Evolutionary conservation across 495 filamentous ascomycete species (phyloP), one percentile per base, ranked within the genome.

Genomic region (Polyplosphaeria fusca): DNA sequence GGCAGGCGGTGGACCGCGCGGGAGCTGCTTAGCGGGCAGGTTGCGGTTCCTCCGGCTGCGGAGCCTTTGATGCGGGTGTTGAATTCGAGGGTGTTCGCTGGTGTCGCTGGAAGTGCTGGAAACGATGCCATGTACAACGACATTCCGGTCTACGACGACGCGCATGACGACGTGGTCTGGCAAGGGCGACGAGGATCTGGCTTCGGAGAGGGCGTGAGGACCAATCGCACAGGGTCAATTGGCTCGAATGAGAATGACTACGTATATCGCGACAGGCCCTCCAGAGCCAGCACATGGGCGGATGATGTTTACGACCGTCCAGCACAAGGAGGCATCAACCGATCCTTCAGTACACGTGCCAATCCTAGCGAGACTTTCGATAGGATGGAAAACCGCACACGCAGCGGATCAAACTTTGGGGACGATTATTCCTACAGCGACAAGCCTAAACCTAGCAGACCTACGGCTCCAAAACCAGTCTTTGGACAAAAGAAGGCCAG

Each of bases 81-180:
- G 55, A 91, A 87, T 66, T 89, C 90, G 4, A 80, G 90, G 23
- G 79, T 86, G 45, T 98, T 98, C 71, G 78, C 80, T 26, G 89
- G 90, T 24, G 74, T 81, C 46, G 76, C 76, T 22, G 66, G 70
- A 14, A 66, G 71, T 1, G 63, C 65, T 1, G 70, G 74, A 26
- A 77, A 78, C 16, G 84, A 87, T 58, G 68, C 74, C 24, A 94
- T 93, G 84, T 98, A 96, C 76, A 97, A 97, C 70, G 92, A 96
- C 65, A 85, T 88, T 16, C 93, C 93, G 1, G 80, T 95, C 3
- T 98, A 97, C 64, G 91, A 94, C 58, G 86, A 92, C 44, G 76
- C 77, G 41, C 88, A 89, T 65, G 93, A 98, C 59, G 82, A 92
- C 64, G 86, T 91, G 2, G 87, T 94, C n/a, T 96, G 93, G 93